Conservation (phyloP, 2,329 filamentous ascomycete genomes). For the Sporothrix protearum region DNA sequence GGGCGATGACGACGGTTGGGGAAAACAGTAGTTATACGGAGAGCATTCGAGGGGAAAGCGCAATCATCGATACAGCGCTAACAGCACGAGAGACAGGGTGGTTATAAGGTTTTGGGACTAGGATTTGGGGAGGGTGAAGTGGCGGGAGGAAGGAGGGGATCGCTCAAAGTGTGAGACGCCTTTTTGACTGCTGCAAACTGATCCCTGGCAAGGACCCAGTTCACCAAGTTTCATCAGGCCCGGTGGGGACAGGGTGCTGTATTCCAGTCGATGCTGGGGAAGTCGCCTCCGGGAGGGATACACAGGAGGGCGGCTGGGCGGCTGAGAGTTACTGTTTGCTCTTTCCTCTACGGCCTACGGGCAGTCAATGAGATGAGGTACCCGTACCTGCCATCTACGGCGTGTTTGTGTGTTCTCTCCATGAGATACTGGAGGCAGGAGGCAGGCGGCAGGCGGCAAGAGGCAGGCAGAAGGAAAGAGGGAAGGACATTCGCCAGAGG, state of each 20-base stretch:
- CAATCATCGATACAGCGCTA: slow-evolving; percentile 13
- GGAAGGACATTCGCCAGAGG: not conserved
- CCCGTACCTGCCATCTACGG: not conserved
- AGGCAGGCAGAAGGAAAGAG: not conserved
- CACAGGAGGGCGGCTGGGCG: not conserved
- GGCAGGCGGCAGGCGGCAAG: not conserved
- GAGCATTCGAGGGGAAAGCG: slow-evolving; percentile 5
- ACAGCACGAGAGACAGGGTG: slow-evolving; percentile 1
- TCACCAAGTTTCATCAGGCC: slow-evolving; percentile 6
- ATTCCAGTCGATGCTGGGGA: not conserved
- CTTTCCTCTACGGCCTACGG: not conserved
- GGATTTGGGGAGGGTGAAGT: not conserved
- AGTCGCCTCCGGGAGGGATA: not conserved
- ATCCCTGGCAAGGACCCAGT: not conserved
- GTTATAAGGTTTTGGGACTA: slow-evolving; percentile 3
- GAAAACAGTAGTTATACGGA: slow-evolving; percentile 11
- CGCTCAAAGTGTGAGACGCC: slow-evolving; percentile 3
- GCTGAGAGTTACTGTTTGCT: not conserved
- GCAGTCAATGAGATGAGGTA: too few relatives aligned
- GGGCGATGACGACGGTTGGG: slow-evolving; percentile 11
- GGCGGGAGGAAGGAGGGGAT: slow-evolving; percentile 8
- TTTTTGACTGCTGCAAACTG: not conserved
- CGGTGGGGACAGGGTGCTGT: not conserved
- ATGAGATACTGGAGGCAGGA: not conserved
- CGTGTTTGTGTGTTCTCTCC: not conserved